Evolutionary conservation across 2,329 filamentous ascomycete genomes (phyloP).

Genomic region (Hypoxylon sp.): DNA sequence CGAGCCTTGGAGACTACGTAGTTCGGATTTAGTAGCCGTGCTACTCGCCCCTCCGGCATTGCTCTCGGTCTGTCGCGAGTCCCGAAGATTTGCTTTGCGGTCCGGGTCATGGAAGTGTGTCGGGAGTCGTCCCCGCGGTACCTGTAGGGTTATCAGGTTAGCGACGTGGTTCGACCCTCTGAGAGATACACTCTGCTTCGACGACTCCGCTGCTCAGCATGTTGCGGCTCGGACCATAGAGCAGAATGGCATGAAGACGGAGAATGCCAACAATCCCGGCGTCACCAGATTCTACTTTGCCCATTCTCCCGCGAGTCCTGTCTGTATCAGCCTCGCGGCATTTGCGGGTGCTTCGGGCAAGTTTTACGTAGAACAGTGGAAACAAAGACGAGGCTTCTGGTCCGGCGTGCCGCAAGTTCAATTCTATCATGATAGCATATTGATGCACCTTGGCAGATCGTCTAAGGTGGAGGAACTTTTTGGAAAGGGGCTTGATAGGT

Average conservation of each 20-base stretch:
- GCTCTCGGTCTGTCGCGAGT: conserved; percentile 28
- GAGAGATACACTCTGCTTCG: conserved; percentile 33
- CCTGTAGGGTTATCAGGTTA: conserved; percentile 12
- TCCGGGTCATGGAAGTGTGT: conserved; percentile 32
- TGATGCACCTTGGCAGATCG: conserved; percentile 35
- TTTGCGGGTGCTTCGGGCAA: conserved; percentile 24
- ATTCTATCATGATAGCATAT: conserved; percentile 34
- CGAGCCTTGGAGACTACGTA: conserved; percentile 29
- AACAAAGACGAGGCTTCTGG: conserved; percentile 33
- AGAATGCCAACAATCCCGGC: conserved; percentile 26
- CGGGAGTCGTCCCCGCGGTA: conserved; percentile 26
- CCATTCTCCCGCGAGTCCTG: conserved; percentile 25
- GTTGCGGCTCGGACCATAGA: conserved; percentile 2
- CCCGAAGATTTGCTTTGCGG: conserved; percentile 19
- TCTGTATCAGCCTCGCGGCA: conserved; percentile 29
- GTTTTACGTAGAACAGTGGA: conserved; percentile 35
- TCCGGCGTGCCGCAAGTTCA: conserved; percentile 29
- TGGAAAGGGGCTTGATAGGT: conserved; percentile 27
- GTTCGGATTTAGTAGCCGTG: conserved; percentile 29
- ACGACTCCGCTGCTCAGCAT: conserved; percentile 19
- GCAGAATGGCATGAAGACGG: conserved; percentile 21
- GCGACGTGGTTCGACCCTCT: conserved; percentile 32
- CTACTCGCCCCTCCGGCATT: conserved; percentile 27
- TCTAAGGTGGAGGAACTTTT: conserved; percentile 29
- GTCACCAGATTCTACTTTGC: conserved; percentile 31